Conservation (phyloP, 768 basidiomycete genomes). For the Inosperma sp. region DNA sequence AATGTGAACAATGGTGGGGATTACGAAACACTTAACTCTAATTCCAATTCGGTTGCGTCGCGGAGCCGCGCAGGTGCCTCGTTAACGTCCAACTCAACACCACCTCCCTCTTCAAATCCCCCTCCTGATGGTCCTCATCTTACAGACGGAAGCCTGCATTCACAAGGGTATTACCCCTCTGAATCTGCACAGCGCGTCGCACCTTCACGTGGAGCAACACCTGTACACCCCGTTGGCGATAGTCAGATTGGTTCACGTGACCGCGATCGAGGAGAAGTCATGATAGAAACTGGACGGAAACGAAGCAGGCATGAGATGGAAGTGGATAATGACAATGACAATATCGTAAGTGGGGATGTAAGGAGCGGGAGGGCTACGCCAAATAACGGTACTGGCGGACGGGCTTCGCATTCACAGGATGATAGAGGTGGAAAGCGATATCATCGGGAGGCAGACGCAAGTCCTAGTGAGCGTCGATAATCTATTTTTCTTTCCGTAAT, state of each 20-base stretch:
- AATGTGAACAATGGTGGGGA: too few relatives aligned
- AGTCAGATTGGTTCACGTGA: slow-evolving; percentile 6
- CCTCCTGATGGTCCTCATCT: too few relatives aligned
- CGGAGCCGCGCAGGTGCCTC: too few relatives aligned
- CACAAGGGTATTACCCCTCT: too few relatives aligned
- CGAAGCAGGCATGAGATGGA: slow-evolving; percentile 63
- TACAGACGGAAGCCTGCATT: too few relatives aligned
- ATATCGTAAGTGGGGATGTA: slow-evolving; percentile 27
- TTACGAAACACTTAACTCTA: too few relatives aligned
- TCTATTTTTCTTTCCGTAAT: neutral
- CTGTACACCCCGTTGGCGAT: too few relatives aligned
- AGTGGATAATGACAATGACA: slow-evolving; percentile 51
- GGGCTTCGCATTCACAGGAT: slow-evolving; percentile 36
- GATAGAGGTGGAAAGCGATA: slow-evolving; percentile 57
- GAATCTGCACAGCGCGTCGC: slow-evolving; percentile 6
- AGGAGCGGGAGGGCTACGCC: slow-evolving; percentile 22
- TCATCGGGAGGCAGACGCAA: slow-evolving; percentile 35
- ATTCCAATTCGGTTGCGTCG: too few relatives aligned
- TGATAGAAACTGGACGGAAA: slow-evolving; percentile 50
- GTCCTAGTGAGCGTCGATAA: slow-evolving; percentile 6
- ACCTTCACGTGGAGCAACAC: too few relatives aligned
- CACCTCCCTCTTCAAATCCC: too few relatives aligned
- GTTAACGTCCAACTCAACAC: too few relatives aligned
- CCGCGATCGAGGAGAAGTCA: slow-evolving; percentile 3
- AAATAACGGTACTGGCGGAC: slow-evolving; percentile 16